Evolutionary conservation across 2,329 filamentous ascomycete species (phyloP).

Genomic region (Penicillium brevicompactum): DNA sequence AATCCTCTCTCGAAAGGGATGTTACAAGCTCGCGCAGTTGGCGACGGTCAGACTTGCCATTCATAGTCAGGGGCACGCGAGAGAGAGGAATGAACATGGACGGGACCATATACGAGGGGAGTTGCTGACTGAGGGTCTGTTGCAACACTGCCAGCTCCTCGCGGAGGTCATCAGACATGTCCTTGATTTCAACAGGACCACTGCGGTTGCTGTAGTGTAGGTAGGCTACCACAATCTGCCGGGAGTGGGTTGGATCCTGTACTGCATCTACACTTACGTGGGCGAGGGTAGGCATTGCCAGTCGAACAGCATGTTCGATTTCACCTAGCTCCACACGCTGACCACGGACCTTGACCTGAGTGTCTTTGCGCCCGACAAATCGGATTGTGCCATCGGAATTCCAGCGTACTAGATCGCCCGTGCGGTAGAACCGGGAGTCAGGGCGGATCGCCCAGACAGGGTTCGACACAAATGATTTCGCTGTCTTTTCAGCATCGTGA

Average conservation of each 20-base stretch:
- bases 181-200: no score
- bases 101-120: slow-evolving; percentile 26
- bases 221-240: no score
- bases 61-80: slow-evolving; percentile 20
- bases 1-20: no score
- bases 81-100: slow-evolving; percentile 21
- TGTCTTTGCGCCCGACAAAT: background rate
- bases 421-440: background rate
- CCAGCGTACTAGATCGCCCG: background rate
- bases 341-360: background rate
- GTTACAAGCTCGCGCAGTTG: slow-evolving; percentile 4
- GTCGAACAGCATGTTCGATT: no score
- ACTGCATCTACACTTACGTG: no score
- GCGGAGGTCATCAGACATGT: no score
- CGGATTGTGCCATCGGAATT: background rate
- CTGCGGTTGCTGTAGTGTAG: no score
- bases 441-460: background rate
- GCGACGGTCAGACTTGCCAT: slow-evolving; percentile 27
- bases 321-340: background rate
- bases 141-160: no score
- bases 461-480: background rate
- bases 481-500: background rate
- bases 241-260: no score
- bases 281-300: no score
- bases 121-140: no score